These are phyloP conservation scores for Litsea cubeba DNA, from an alignment of 164 flowering plant genomes.

Conservation along the genomic window DNA sequence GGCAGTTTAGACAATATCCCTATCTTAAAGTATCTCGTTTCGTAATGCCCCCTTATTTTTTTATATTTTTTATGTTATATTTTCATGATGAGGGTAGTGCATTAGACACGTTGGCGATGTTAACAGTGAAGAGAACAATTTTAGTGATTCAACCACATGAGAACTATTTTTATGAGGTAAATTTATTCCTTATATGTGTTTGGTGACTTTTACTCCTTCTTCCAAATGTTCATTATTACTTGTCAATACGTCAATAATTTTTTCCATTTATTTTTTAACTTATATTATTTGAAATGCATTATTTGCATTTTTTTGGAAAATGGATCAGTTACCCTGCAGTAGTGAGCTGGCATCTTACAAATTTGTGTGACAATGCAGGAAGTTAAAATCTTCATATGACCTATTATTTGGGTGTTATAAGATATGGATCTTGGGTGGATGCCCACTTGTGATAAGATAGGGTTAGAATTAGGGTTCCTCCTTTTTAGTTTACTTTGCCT, in stretches of 20 bases:
- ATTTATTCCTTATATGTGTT: not conserved
- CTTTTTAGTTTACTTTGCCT: too few relatives aligned
- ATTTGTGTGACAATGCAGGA: conserved; percentile 40
- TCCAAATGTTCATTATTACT: not conserved
- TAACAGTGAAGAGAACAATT: too few relatives aligned
- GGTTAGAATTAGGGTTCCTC: too few relatives aligned
- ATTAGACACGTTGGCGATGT: not conserved
- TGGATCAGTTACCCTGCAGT: not conserved
- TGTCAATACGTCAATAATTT: not conserved
- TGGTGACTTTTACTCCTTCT: not conserved
- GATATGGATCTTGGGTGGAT: too few relatives aligned
- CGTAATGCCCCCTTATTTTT: too few relatives aligned
- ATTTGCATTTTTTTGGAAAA: not conserved
- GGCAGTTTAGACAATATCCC: too few relatives aligned
- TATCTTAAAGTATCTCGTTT: too few relatives aligned
- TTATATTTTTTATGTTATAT: too few relatives aligned
- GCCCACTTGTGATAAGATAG: too few relatives aligned
- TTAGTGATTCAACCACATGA: not conserved
- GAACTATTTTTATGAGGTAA: not conserved
- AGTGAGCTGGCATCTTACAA: not conserved
- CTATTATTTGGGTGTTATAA: conserved; percentile 59
- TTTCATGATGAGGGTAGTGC: not conserved
- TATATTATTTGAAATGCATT: not conserved
- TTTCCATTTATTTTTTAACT: not conserved
- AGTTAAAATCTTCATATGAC: conserved; percentile 86